Base-by-base conservation (phyloP, 768 basidiomycete genomes). In the Naganishia onofrii region DNA sequence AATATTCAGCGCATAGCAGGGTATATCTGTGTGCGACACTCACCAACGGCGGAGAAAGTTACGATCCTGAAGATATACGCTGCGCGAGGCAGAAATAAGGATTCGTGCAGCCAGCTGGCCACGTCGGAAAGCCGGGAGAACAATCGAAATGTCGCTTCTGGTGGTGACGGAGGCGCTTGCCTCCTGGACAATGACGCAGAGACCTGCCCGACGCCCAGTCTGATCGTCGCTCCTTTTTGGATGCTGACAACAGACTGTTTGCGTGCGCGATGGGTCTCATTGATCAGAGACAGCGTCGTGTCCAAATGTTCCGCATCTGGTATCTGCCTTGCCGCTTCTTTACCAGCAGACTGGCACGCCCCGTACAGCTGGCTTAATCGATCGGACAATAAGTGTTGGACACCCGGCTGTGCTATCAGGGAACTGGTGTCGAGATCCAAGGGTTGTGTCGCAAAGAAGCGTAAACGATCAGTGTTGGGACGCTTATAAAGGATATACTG, bases 361-460 rank as follows among this genome's bases (percentile, higher is more conserved):
- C 23, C 31, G 68, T 76, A 67, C 55, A 70, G 74, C 52, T 54
- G 46, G 29, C 28, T 66, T 58, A 72, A n/a, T 29, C 42, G 65
- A 17, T 36, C 28, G 34, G 66, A 75, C 71, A n/a, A 83, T 74
- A 44, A 80, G 79, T 19, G 69, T 77, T 36, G 78, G 73, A 75
- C 10, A 75, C 76, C 55, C 74, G 75, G 56, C 68, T 78, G 38
- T 28, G 54, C 58, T 70, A 74, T 66, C 67, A 42, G 54, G 52
- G 52, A 21, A 29, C 36, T 13, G 36, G 77, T 15, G 28, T 36
- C 74, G 80, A 72, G 46, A 80, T 77, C 15, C 12, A 83, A 76
- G 4, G 81, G 77, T 58, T 84, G 82, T 26, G 89, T 77, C 0
- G 86, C 80, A 74, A 91, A 88, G 72, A 88, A 90, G n/a, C 89